These are phyloP conservation scores for Gautieria morchelliformis DNA, from an alignment of 768 basidiomycete species.

Conservation along the genomic window DNA sequence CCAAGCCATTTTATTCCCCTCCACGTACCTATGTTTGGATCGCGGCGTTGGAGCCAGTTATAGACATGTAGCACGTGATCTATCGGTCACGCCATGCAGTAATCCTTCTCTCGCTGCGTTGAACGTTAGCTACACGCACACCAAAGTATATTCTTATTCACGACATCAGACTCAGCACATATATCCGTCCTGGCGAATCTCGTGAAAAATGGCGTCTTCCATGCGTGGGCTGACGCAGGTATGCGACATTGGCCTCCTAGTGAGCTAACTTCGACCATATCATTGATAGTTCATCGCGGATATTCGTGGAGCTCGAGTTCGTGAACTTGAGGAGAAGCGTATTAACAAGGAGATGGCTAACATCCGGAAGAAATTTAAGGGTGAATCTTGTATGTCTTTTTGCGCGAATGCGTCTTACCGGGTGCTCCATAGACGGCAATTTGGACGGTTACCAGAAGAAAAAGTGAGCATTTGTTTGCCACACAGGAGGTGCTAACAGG, in stretches of 20 bases:
- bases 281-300: constrained; percentile 87
- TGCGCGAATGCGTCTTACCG: background rate
- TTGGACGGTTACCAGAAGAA: constrained; percentile 88
- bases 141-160: no score
- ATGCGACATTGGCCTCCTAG: constrained; percentile 14
- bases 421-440: constrained; percentile 52
- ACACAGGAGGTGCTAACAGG: constrained; percentile 1
- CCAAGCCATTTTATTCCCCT: no score
- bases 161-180: no score
- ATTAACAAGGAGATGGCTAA: constrained; percentile 99
- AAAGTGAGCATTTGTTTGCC: constrained; percentile 47
- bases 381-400: constrained; percentile 27
- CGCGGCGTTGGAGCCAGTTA: no score
- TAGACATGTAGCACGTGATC: no score
- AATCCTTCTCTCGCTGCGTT: no score
- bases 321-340: constrained; percentile 95
- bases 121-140: no score
- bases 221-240: constrained; percentile 95
- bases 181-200: background rate
- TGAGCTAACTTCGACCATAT: constrained; percentile 4
- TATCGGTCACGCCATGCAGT: no score
- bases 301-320: constrained; percentile 90
- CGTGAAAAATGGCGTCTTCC: constrained; percentile 60
- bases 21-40: no score
- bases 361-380: constrained; percentile 98